These are phyloP conservation scores for Epichloe bromicola DNA, from an alignment of 2,329 filamentous ascomycete species.

Conservation along the genomic window DNA sequence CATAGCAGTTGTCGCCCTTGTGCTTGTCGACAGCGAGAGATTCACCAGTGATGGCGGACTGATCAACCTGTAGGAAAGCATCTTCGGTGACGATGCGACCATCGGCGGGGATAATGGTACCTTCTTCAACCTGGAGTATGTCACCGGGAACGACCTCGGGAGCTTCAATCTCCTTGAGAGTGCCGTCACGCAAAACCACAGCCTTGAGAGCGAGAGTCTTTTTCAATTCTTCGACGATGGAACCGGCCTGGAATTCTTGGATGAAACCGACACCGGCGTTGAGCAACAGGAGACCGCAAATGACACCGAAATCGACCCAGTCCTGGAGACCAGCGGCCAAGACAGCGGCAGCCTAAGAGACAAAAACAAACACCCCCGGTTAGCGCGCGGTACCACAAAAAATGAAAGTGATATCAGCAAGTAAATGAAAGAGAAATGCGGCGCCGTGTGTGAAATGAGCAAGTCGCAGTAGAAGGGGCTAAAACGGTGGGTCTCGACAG, in stretches of 20 bases:
- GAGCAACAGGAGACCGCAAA: conserved; percentile 68
- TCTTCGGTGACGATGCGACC: conserved; percentile 73
- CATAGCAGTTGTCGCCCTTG: conserved; percentile 66
- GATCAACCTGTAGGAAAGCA: conserved; percentile 80
- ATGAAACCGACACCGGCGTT: conserved; percentile 80
- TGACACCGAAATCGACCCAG: conserved; percentile 91
- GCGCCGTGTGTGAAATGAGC: not conserved
- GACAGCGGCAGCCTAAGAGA: conserved; percentile 53
- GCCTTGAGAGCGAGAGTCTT: conserved; percentile 83
- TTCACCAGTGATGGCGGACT: conserved; percentile 85
- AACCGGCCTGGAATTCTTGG: conserved; percentile 81
- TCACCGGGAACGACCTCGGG: conserved; percentile 76
- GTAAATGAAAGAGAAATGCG: not conserved
- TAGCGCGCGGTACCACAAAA: conserved; percentile 10
- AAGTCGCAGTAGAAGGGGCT: not conserved
- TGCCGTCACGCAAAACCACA: conserved; percentile 68
- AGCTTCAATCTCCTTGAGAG: conserved; percentile 66
- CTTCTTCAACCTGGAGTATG: conserved; percentile 80
- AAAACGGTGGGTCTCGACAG: not conserved
- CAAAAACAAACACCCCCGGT: conserved; percentile 8
- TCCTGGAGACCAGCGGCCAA: conserved; percentile 74
- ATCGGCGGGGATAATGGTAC: conserved; percentile 83
- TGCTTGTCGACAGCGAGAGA: conserved; percentile 86
- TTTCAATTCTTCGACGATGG: conserved; percentile 82
- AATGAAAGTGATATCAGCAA: not conserved